phyloP scores from a whole-genome alignment of 1,284 basidiomycete genomes.

The Ustilago lituana region DNA sequence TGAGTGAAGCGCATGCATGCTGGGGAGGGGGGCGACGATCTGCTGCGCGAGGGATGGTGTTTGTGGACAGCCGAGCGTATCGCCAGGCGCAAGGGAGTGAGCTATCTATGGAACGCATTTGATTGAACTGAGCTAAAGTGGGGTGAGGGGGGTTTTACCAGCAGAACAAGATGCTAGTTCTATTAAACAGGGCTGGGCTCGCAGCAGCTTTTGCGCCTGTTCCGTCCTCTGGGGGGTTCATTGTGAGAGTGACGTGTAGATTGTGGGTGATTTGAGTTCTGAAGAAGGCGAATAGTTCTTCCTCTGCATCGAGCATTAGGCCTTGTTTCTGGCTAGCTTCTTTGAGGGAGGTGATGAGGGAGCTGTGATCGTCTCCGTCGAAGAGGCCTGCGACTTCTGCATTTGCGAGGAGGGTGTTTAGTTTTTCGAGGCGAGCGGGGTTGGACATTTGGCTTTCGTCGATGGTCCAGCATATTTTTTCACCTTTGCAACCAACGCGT shows the following conservation, averaged over 20 bases:
- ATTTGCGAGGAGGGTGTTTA: slow-evolving; percentile 98
- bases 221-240: slow-evolving; percentile 97
- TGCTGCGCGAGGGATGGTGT: too few species aligned
- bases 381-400: slow-evolving; percentile 99
- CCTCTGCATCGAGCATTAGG: slow-evolving; percentile 95
- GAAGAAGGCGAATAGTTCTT: slow-evolving; percentile 69
- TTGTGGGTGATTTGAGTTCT: slow-evolving; percentile 56
- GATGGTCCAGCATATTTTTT: slow-evolving; percentile 99
- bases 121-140: too few species aligned
- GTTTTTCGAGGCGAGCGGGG: slow-evolving; percentile 96
- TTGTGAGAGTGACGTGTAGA: slow-evolving; percentile 79
- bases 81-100: too few species aligned
- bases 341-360: slow-evolving; percentile 97
- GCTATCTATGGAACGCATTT: too few species aligned
- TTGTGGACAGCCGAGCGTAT: too few species aligned
- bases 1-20: too few species aligned
- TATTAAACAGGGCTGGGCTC: slow-evolving; percentile 74
- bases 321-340: slow-evolving; percentile 98
- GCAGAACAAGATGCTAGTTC: slow-evolving; percentile 57
- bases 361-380: slow-evolving; percentile 84
- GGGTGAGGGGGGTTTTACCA: slow-evolving; percentile 30
- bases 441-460: slow-evolving; percentile 99
- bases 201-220: slow-evolving; percentile 94
- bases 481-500: slow-evolving; percentile 94
- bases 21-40: too few species aligned